These are phyloP conservation scores for Cymodocea nodosa DNA, from an alignment of 116 monocot species.

Conservation along the genomic window DNA sequence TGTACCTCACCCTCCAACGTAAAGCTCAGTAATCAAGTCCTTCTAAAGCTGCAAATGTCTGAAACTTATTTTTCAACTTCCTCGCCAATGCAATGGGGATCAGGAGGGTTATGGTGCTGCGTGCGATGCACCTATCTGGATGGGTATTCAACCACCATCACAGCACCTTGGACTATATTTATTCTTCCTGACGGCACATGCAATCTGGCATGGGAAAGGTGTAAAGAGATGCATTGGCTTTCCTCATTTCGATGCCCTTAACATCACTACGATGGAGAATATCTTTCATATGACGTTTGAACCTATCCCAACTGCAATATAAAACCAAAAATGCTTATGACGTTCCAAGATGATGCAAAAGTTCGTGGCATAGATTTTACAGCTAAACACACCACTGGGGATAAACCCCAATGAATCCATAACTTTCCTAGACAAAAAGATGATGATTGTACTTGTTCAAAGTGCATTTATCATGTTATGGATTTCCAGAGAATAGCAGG, in stretches of 20 bases:
- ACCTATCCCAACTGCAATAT: constrained; percentile 70
- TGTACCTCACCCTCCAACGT: neutral
- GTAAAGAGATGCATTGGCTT: constrained; percentile 53
- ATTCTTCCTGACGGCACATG: constrained; percentile 58
- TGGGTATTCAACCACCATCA: neutral
- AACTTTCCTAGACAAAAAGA: no score
- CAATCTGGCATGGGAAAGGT: constrained; percentile 90
- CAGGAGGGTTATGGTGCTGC: neutral
- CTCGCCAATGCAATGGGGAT: neutral
- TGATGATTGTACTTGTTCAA: no score
- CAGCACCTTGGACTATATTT: constrained; percentile 5
- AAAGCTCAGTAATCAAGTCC: neutral
- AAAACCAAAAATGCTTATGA: neutral
- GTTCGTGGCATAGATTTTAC: neutral
- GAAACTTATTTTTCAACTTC: constrained; percentile 1
- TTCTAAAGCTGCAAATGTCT: neutral
- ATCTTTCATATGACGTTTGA: constrained; percentile 81
- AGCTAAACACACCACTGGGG: neutral
- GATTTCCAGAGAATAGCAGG: no score
- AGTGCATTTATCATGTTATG: no score
- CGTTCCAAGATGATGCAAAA: neutral
- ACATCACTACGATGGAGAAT: constrained; percentile 69
- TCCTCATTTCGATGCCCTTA: constrained; percentile 59
- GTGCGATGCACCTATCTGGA: neutral
- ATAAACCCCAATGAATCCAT: no score